Percentiles rank a stretch among this genome's conserved stretches.
Evolutionary conservation across 495 filamentous ascomycete genomes (phyloP).

Genomic region (Hypoxylon trugodes): DNA sequence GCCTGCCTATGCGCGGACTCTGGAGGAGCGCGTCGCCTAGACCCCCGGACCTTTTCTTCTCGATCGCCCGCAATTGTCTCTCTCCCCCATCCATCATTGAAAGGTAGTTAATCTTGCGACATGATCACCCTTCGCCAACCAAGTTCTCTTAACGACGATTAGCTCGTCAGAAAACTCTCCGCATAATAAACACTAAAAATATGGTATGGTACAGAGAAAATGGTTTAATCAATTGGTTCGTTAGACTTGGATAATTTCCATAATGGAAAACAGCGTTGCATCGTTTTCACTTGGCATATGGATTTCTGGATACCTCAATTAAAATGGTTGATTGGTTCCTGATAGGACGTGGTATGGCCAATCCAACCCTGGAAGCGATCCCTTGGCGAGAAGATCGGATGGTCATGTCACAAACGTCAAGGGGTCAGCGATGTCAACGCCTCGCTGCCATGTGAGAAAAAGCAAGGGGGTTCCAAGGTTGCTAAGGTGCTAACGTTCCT

Average conservation of each 20-base stretch:
- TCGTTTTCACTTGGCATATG: constrained; percentile 28
- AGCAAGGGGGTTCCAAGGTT: constrained; percentile 30
- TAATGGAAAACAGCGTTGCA: constrained; percentile 33
- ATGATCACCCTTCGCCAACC: constrained; percentile 29
- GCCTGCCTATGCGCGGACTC: constrained; percentile 6
- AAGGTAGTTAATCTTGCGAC: constrained; percentile 38
- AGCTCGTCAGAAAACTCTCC: constrained; percentile 37
- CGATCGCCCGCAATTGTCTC: constrained; percentile 32
- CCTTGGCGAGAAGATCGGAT: constrained; percentile 44
- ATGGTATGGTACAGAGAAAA: constrained; percentile 15
- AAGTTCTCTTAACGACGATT: constrained; percentile 12
- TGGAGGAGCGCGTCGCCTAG: constrained; percentile 10
- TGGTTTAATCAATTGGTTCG: constrained; percentile 26
- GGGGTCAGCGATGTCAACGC: constrained; percentile 28
- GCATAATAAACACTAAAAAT: constrained; percentile 32
- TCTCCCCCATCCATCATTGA: constrained; percentile 18
- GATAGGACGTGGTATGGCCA: constrained; percentile 17
- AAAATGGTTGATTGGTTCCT: constrained; percentile 32
- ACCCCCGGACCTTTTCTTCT: constrained; percentile 33
- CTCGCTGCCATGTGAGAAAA: constrained; percentile 8
- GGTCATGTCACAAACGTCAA: constrained; percentile 27
- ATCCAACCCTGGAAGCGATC: constrained; percentile 41
- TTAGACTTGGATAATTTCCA: constrained; percentile 34
- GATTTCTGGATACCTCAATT: constrained; percentile 34
- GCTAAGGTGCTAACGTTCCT: no score